Percentiles rank a stretch among this genome's conserved stretches.
Conservation (phyloP, 192 early-diverging fungal species). For the Coemansia sp. region DNA sequence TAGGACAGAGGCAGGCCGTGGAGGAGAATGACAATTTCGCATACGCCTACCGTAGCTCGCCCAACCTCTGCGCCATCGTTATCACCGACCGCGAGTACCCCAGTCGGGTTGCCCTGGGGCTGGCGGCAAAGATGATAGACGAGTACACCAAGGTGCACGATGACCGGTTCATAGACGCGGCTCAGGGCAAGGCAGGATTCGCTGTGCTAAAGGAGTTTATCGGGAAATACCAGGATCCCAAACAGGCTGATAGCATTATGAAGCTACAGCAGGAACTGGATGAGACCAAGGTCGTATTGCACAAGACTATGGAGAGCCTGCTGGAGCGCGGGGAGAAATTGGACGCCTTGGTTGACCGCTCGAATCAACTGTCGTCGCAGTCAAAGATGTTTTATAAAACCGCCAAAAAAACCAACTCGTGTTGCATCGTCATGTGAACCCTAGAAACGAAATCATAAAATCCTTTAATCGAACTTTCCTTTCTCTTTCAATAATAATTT, state of each 20-base stretch:
- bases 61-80: conserved; percentile 72
- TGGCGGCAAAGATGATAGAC: conserved; percentile 82
- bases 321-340: conserved; percentile 88
- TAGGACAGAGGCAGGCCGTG: conserved; percentile 78
- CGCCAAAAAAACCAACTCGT: conserved; percentile 75
- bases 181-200: conserved; percentile 54
- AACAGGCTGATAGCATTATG: conserved; percentile 88
- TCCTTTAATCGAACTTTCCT: neutral
- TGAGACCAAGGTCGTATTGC: conserved; percentile 92
- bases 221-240: conserved; percentile 85
- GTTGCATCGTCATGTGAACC: conserved; percentile 49
- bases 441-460: neutral
- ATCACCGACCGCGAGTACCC: conserved; percentile 90
- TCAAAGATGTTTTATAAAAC: conserved; percentile 97
- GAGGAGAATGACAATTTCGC: conserved; percentile 78
- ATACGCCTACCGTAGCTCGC: conserved; percentile 72
- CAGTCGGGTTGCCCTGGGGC: conserved; percentile 78
- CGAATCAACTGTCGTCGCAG: conserved; percentile 81
- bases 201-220: conserved; percentile 74
- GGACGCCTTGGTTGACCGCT: conserved; percentile 79
- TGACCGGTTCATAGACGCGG: conserved; percentile 31
- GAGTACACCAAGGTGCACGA: conserved; percentile 73
- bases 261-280: conserved; percentile 94
- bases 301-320: conserved; percentile 91
- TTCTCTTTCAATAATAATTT: conserved; percentile 3